phyloP scores from a whole-genome alignment of 257 asterid species.

The Verbascum thapsus region DNA sequence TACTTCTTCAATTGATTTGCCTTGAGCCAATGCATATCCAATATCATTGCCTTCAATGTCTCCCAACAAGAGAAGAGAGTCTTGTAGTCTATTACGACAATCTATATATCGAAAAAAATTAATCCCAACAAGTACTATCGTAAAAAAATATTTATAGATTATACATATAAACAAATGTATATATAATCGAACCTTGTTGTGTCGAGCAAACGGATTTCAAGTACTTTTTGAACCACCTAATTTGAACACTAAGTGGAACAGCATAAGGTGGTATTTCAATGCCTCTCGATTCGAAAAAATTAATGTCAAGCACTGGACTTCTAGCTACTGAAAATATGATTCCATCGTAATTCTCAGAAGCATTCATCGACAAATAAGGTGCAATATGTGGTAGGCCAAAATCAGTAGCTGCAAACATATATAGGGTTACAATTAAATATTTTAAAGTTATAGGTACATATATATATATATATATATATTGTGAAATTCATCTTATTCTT shows the following conservation, averaged over 20 bases:
- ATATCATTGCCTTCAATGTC: too few species aligned
- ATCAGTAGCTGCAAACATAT: slow-evolving; percentile 4
- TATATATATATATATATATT: too few species aligned
- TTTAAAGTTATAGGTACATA: neutral
- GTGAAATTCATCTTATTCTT: neutral
- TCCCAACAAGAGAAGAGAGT: too few species aligned
- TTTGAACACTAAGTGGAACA: slow-evolving; percentile 23
- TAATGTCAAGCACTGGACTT: slow-evolving; percentile 29
- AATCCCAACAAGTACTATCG: too few species aligned
- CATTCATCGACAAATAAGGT: too few species aligned
- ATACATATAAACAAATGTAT: too few species aligned
- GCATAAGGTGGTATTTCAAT: slow-evolving; percentile 20
- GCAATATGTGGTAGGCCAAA: too few species aligned
- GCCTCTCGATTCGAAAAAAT: slow-evolving; percentile 27
- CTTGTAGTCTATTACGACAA: neutral
- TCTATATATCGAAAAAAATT: neutral
- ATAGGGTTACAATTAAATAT: neutral
- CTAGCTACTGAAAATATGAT: slow-evolving; percentile 30
- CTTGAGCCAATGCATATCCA: too few species aligned
- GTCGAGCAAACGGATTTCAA: slow-evolving; percentile 2
- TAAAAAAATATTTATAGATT: too few species aligned
- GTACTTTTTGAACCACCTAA: slow-evolving; percentile 31
- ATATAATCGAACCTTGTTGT: slow-evolving; percentile 13
- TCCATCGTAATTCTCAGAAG: too few species aligned
- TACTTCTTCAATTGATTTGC: slow-evolving; percentile 15